These are phyloP conservation scores for Teratosphaeria nubilosa DNA, from an alignment of 2,329 filamentous ascomycete genomes.

Conservation along the genomic window DNA sequence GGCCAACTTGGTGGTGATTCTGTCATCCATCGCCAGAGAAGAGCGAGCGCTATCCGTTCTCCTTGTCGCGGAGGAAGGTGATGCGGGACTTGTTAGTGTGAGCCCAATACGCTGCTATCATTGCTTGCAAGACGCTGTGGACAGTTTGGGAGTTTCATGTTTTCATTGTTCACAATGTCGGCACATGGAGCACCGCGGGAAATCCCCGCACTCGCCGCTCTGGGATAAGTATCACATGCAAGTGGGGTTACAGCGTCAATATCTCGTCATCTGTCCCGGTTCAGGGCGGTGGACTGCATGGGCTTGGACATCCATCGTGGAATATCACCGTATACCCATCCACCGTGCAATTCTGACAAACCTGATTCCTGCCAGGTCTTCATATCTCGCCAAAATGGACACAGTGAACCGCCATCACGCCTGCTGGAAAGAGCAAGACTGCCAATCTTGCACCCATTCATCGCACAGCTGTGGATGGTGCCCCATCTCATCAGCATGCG, in stretches of 20 bases:
- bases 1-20: slow-evolving; percentile 87
- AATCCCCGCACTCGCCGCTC: neutral
- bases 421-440: slow-evolving; percentile 26
- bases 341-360: too few species aligned
- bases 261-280: neutral
- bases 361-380: too few species aligned
- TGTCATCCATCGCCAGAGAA: slow-evolving; percentile 7
- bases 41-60: neutral
- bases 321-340: too few species aligned
- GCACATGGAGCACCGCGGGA: neutral
- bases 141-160: neutral
- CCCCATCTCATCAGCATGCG: slow-evolving; percentile 32
- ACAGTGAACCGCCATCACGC: neutral
- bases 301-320: neutral
- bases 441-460: slow-evolving; percentile 20
- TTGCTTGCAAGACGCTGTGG: neutral
- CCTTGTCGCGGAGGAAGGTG: slow-evolving; percentile 8
- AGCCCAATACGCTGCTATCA: slow-evolving; percentile 1
- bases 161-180: neutral
- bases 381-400: neutral
- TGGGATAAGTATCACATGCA: neutral
- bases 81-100: slow-evolving; percentile 6
- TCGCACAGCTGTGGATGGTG: slow-evolving; percentile 34
- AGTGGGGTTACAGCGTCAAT: neutral
- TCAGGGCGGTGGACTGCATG: neutral